Base-by-base conservation (phyloP, 495 filamentous ascomycete species). In the Penicillium chermesinum region DNA sequence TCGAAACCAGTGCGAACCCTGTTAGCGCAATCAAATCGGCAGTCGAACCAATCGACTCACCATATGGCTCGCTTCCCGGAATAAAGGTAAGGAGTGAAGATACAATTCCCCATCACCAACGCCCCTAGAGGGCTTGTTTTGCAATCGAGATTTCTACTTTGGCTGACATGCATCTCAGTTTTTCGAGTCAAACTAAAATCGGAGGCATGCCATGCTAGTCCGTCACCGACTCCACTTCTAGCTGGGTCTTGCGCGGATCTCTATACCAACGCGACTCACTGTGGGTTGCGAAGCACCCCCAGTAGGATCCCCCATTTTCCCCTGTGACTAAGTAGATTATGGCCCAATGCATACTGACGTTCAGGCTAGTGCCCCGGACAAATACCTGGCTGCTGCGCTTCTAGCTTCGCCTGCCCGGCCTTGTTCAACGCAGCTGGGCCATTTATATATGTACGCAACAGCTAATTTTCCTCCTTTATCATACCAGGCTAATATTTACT, bases 281-380 rank as follows among this genome's bases (percentile, higher is more conserved):
- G 49, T 27, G 49, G 36, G 15, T 16, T 52, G 49, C 21, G 42
- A 52, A 16, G 36, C 42, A 5, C n/a, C 37, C 5, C 37, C 49
- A 20, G 43, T 52, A 42, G 30, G 30, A 2, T 14, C 35, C 35
- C 35, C 3, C 35, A 17, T 37, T 37, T 7, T 30, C 25, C 25
- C 25, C 25, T 5, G 25, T 30, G 25, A 30, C 10, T n/a, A n/a
- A n/a, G 2, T 2, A 19, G 4, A 7, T 42, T 42, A 25, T 42
- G 40, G 2, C 12, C 12, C 12, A 9, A 2, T 43, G 25, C 41
- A 10, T 27, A 27, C 9, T 43, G 7, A 10, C 22, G 8, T 43
- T 43, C 5, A n/a, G 5, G 4, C 15, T 45, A 50, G 48, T 51
- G 48, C 8, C 9, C 17, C 17, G 48, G 48, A 22, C 15, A 13